Evolutionary conservation across 2,329 filamentous ascomycete species (phyloP).

Genomic region (Sarocladium brachiariae): DNA sequence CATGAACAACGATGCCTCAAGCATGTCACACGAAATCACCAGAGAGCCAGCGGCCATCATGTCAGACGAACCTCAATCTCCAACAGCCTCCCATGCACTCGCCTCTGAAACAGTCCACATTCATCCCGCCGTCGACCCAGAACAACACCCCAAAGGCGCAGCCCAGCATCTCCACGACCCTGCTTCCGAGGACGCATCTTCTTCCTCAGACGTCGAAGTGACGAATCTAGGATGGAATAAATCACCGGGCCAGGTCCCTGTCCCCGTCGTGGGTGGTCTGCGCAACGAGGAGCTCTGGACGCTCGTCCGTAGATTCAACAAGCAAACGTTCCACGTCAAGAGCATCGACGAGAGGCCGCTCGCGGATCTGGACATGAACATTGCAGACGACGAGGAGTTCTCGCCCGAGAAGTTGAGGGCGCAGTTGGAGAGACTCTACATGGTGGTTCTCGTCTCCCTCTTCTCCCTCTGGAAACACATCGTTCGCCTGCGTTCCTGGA

Average conservation of each 20-base stretch:
- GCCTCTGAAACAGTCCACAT: constrained; percentile 23
- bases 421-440: constrained; percentile 74
- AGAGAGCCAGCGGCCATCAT: background rate
- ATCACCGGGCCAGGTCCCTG: constrained; percentile 44
- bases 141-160: constrained; percentile 26
- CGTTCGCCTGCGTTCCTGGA: constrained; percentile 71
- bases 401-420: constrained; percentile 75
- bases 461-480: constrained; percentile 67
- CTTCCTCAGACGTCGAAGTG: constrained; percentile 45
- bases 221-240: constrained; percentile 66
- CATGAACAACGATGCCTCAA: background rate
- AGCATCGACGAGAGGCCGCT: constrained; percentile 45
- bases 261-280: constrained; percentile 59
- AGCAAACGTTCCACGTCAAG: constrained; percentile 63
- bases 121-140: constrained; percentile 20
- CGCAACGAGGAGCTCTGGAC: constrained; percentile 69
- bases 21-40: background rate
- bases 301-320: constrained; percentile 66
- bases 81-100: constrained; percentile 30
- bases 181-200: too few relatives aligned
- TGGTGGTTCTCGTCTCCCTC: constrained; percentile 64
- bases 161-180: constrained; percentile 38
- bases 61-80: constrained; percentile 12
- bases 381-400: constrained; percentile 77
- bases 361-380: constrained; percentile 70